Evolutionary conservation across 1,139 yeast species (phyloP).

Genomic region (Debaryomycetaceae sp.): DNA sequence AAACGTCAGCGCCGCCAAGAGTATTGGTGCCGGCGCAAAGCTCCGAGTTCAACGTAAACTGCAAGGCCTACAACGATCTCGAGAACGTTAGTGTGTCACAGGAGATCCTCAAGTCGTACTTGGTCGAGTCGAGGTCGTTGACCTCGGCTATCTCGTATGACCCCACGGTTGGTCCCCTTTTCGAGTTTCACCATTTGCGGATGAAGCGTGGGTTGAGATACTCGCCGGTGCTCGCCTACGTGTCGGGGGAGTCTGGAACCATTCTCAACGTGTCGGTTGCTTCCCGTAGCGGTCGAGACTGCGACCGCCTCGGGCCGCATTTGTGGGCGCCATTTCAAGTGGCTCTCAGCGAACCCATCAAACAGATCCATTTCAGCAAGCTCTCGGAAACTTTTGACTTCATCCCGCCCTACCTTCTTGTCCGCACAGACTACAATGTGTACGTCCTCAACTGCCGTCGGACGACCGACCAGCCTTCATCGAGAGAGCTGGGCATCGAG

Average conservation of each 20-base stretch:
- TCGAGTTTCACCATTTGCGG: constrained; percentile 19
- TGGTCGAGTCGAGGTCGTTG: constrained; percentile 21
- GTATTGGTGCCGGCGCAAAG: constrained; percentile 10
- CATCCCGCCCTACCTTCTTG: constrained; percentile 19
- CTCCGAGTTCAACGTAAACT: constrained; percentile 12
- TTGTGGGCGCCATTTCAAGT: constrained; percentile 17
- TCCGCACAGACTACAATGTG: constrained; percentile 23
- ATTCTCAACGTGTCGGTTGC: constrained; percentile 22
- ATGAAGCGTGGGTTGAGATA: constrained; percentile 11
- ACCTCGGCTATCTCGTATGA: constrained; percentile 31
- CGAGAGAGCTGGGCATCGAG: constrained; percentile 10
- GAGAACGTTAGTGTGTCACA: constrained; percentile 19
- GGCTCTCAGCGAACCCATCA: constrained; percentile 30
- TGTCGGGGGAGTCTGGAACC: constrained; percentile 28
- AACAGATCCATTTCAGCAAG: constrained; percentile 32
- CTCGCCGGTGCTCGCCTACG: constrained; percentile 26
- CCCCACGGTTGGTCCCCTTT: constrained; percentile 29
- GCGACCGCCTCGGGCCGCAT: constrained; percentile 7
- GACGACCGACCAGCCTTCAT: neutral
- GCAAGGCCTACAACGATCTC: constrained; percentile 13
- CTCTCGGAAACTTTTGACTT: constrained; percentile 13
- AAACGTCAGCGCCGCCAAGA: too few species aligned
- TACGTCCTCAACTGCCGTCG: constrained; percentile 21
- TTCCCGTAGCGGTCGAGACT: too few species aligned
- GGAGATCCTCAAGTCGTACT: constrained; percentile 19